Conservation (phyloP, 345 rosid genomes). For the Garcia nutans region DNA sequence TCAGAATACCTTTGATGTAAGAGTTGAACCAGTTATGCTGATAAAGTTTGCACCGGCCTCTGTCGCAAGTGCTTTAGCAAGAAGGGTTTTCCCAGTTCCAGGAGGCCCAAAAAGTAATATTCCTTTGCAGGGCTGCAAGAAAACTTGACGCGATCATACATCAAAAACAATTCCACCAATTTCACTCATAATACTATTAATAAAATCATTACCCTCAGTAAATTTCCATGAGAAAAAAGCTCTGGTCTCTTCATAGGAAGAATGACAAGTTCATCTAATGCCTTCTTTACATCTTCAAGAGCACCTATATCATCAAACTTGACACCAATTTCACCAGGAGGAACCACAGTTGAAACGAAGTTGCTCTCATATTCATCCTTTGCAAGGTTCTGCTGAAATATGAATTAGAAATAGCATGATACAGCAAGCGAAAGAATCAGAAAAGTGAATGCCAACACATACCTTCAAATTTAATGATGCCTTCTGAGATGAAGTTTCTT, state of each 20-base stretch:
- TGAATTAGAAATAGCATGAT: slow-evolving; percentile 21
- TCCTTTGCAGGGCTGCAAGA: slow-evolving; percentile 92
- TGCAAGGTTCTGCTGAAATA: slow-evolving; percentile 64
- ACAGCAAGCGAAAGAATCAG: slow-evolving; percentile 13
- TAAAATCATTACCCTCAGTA: slow-evolving; percentile 63
- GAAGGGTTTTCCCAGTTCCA: slow-evolving; percentile 98
- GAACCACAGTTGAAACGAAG: slow-evolving; percentile 87
- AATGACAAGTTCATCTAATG: slow-evolving; percentile 92
- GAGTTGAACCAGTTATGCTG: slow-evolving; percentile 94
- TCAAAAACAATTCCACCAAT: not conserved
- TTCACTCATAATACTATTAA: slow-evolving; percentile 5
- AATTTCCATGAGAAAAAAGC: slow-evolving; percentile 86
- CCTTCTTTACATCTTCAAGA: slow-evolving; percentile 91
- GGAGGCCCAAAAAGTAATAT: slow-evolving; percentile 99
- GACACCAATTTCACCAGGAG: slow-evolving; percentile 92
- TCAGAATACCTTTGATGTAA: slow-evolving; percentile 83
- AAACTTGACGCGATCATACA: slow-evolving; percentile 15
- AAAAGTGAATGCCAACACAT: slow-evolving; percentile 22
- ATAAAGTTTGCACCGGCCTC: slow-evolving; percentile 98
- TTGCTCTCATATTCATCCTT: slow-evolving; percentile 88
- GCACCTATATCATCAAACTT: slow-evolving; percentile 93
- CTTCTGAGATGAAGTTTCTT: slow-evolving; percentile 61
- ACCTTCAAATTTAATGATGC: slow-evolving; percentile 82
- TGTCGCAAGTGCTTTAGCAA: slow-evolving; percentile 96
- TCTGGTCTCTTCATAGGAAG: slow-evolving; percentile 99